Evolutionary conservation across 768 basidiomycete species (phyloP), one percentile per base, ranked within the genome.

Genomic region (Hericium erinaceus): DNA sequence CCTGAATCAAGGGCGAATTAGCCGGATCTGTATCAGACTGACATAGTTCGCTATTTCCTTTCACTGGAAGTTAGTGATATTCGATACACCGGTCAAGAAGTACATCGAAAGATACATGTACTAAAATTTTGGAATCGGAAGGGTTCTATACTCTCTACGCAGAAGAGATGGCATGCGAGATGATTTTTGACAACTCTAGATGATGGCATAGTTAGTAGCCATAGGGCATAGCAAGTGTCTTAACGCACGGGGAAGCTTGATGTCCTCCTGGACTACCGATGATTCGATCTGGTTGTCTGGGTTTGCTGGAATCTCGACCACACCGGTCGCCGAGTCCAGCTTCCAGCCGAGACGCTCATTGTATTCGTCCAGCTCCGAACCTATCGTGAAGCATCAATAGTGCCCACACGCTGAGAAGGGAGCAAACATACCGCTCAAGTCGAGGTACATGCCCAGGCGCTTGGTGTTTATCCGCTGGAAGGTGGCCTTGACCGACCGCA

Each of bases 251-350:
- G 85, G 81, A 61, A 93, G 75, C 68, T 84, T 86, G 65, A 93
- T 85, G 64, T 77, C 81, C 71, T 93, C 91, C 69, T 89, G 89
- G 24, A 92, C 86, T 52, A 93, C 79, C 0, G 88, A 87, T 0
- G 91, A 87, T 65, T 88, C 84, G 64, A 92, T 89, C 65, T 90
- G 89, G 69, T 93, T 93, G 71, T 93, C 91, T 13, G 87, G 85
- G 69, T 92, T 93, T 48, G 84, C 79, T 22, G 92, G 91, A 56
- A 93, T 75, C 15, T 70, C 73, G 54, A 92, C 76, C n/a, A 84
- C 79, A 7, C 77, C 78, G 0, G 75, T 76, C 15, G 77, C 69
- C 15, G 72, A 63, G 57, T 89, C 80, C 41, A 80, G 60, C 18
- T 74, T 69, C 91, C 91, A 93, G 20, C 82, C 87, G 51, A 88